Base-by-base conservation (phyloP, 805 yeast genomes). In the Debaryomyces prosopidis region DNA sequence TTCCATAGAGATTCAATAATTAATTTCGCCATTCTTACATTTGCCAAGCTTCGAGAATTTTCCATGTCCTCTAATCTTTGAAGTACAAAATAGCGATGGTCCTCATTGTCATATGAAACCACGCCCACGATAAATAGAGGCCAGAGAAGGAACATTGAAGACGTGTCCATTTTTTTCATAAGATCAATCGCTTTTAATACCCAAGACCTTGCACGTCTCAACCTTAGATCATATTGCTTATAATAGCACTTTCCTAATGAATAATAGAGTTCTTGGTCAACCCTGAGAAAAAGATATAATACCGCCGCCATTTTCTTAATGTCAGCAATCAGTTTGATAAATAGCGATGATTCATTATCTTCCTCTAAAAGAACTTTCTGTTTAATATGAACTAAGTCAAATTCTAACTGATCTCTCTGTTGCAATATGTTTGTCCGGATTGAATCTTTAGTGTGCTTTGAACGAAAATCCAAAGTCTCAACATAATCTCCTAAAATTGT, bases 41-140 rank as follows among this genome's bases (percentile, higher is more conserved):
- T 71, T 12, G 68, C 65, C 20, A 71, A 53, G 40, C 65, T 66
- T 44, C 76, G 49, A n/a, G 54, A 49, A n/a, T 48, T 52, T 47
- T 69, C 69, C 71, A 72, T 63, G 33, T 58, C 57, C 3, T 57
- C 54, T 34, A 72, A 47, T 2, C 62, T 54, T 23, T 63, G 53
- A 18, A 72, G 50, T 2, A 71, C 71, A 54, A 68, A 70, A 73
- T 71, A 66, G 31, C 76, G 49, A 14, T 58, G 63, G 2, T 66
- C 69, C 27, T 68, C 74, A 18, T 39, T 40, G 7, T 56, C 60
- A 8, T 57, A 59, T 3, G 67, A 55, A 0, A 65, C 66, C 2
- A 69, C 50, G 1, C 76, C 76, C 14, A 71, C 48, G 3, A 72
- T 58, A 48, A 71, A 72, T 3, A 71, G 41, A 1, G 77, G 72